A percentile compares a stretch with the other conserved stretches of the same genome.
These are phyloP conservation scores for Neofusicoccum ribis DNA, from an alignment of 2,329 filamentous ascomycete genomes.

Conservation along the genomic window DNA sequence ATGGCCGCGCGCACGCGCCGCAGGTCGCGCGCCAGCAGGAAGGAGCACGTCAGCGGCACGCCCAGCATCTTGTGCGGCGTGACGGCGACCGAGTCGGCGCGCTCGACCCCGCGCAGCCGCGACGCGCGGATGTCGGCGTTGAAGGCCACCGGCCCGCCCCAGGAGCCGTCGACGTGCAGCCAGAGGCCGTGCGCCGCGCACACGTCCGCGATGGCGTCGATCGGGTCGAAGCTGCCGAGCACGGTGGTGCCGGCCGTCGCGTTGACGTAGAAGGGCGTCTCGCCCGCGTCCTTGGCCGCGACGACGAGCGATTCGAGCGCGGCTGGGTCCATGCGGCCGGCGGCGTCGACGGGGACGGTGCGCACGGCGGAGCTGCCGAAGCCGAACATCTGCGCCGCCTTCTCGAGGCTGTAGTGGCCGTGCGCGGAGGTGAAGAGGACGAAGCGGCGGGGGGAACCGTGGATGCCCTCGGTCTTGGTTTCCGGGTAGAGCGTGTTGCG, in stretches of 20 bases:
- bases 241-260: slow-evolving; percentile 95
- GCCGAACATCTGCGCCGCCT: slow-evolving; percentile 88
- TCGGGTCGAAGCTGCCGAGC: slow-evolving; percentile 82
- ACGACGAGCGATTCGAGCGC: slow-evolving; percentile 65
- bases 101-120: slow-evolving; percentile 69
- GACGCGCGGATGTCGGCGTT: slow-evolving; percentile 54
- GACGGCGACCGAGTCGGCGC: slow-evolving; percentile 79
- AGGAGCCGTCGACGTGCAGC: slow-evolving; percentile 90
- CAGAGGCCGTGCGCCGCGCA: slow-evolving; percentile 75
- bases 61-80: slow-evolving; percentile 99
- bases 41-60: slow-evolving; percentile 86
- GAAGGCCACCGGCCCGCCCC: slow-evolving; percentile 85
- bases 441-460: slow-evolving; percentile 56
- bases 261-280: slow-evolving; percentile 91
- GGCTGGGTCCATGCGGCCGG: slow-evolving; percentile 69
- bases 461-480: slow-evolving; percentile 72
- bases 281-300: slow-evolving; percentile 64
- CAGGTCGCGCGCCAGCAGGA: slow-evolving; percentile 78
- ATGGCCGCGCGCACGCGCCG: slow-evolving; percentile 78
- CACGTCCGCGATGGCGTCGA: slow-evolving; percentile 67
- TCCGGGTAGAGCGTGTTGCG: slow-evolving; percentile 81
- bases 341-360: slow-evolving; percentile 69
- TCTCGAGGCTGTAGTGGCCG: slow-evolving; percentile 93
- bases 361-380: slow-evolving; percentile 75
- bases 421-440: slow-evolving; percentile 86